Evolutionary conservation across 345 rosid genomes (phyloP).

Genomic region (Salix caprea): DNA sequence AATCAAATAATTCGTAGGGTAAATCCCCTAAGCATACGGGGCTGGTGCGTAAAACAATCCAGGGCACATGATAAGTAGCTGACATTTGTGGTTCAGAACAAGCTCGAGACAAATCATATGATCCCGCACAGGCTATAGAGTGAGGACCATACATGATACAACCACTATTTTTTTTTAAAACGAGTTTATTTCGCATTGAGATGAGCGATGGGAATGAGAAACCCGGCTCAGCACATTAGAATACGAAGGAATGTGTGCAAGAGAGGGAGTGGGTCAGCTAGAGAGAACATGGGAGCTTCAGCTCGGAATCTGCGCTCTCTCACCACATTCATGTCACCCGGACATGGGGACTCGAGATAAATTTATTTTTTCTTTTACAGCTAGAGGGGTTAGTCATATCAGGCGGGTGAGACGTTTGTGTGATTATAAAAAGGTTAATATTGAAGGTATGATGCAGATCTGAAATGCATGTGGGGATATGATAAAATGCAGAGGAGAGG

Average conservation of each 20-base stretch:
- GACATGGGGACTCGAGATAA: slow-evolving; percentile 6
- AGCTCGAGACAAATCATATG: neutral
- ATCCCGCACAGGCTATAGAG: neutral
- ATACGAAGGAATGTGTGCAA: slow-evolving; percentile 26
- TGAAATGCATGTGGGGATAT: slow-evolving; percentile 38
- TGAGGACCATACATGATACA: neutral
- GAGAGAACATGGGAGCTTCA: slow-evolving; percentile 21
- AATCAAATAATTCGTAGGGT: slow-evolving; percentile 14
- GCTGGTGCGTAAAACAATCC: neutral
- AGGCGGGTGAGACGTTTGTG: slow-evolving; percentile 4
- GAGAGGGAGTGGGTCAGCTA: slow-evolving; percentile 19
- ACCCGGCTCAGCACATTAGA: neutral
- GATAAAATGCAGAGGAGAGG: neutral
- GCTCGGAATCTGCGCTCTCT: slow-evolving; percentile 29
- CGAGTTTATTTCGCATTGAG: neutral
- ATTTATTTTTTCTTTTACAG: neutral
- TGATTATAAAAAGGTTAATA: slow-evolving; percentile 5
- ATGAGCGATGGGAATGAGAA: slow-evolving; percentile 11
- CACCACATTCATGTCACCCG: slow-evolving; percentile 21
- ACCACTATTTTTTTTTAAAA: neutral
- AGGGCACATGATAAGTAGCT: slow-evolving; percentile 7
- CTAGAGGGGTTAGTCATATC: slow-evolving; percentile 4
- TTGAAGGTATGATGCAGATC: slow-evolving; percentile 15
- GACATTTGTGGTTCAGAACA: neutral
- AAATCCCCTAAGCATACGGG: slow-evolving; percentile 20